These are phyloP conservation scores for Curvularia eragrostidis DNA, from an alignment of 2,329 filamentous ascomycete species.

Conservation along the genomic window DNA sequence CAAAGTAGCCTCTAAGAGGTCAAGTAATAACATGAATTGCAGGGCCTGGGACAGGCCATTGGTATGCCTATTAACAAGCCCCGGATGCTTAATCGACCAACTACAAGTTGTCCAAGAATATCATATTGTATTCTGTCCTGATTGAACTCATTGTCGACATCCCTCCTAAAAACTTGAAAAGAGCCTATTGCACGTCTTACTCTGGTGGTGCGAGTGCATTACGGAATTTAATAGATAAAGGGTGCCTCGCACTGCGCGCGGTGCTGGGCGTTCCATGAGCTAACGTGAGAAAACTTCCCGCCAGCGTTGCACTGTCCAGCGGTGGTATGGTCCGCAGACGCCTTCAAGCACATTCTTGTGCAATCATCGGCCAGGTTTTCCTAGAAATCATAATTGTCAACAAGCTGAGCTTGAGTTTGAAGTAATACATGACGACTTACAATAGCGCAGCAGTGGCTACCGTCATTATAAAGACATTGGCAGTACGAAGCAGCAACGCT, in stretches of 20 bases:
- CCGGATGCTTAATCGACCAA: too few relatives aligned
- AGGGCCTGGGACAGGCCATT: too few relatives aligned
- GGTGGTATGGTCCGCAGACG: background rate
- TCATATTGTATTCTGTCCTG: too few relatives aligned
- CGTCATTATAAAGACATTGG: slow-evolving; percentile 9
- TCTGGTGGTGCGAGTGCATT: background rate
- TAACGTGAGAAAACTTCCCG: background rate
- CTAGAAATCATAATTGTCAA: background rate
- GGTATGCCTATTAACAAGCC: too few relatives aligned
- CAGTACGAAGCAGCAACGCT: slow-evolving; percentile 12
- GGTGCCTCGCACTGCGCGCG: background rate
- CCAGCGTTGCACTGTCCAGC: background rate
- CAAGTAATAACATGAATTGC: too few relatives aligned
- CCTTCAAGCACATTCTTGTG: background rate
- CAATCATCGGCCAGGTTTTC: background rate
- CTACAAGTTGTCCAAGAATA: too few relatives aligned
- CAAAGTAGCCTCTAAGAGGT: too few relatives aligned
- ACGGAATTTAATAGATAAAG: background rate
- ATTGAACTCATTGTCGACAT: background rate
- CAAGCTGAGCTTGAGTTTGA: background rate
- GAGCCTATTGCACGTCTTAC: background rate
- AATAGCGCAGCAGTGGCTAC: slow-evolving; percentile 11
- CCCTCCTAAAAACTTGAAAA: background rate
- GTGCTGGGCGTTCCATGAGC: background rate
- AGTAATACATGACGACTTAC: slow-evolving; percentile 9